Evolutionary conservation across 805 yeast species (phyloP), one percentile per base, ranked within the genome.

Genomic region (Lipomyces starkeyi): DNA sequence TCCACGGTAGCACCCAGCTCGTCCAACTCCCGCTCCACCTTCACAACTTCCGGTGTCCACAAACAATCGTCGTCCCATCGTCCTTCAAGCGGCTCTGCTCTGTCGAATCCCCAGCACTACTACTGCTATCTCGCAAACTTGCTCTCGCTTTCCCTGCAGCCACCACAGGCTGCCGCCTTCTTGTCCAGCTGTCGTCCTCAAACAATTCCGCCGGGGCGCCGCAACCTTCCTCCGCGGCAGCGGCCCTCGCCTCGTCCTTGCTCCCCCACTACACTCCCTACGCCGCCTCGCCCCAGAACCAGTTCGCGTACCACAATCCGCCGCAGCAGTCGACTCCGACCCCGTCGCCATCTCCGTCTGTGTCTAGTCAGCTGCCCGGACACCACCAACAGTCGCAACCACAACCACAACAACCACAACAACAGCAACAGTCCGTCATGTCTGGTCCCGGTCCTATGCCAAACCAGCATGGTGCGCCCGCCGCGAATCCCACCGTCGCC

Each of bases 201-300:
- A 54, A 20, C 57, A 54, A 56, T 11, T 56, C 59, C 47, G 59
- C 22, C 59, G 32, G 32, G 32, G 27, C 59, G 34, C 37, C 49
- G 49, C 59, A 34, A 11, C 14, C 34, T 17, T 35, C 49, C n/a
- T 17, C 59, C 9, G 29, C 59, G 52, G 37, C 59, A 11, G 59
- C 59, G 47, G 59, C 49, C 29, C 59, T 57, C 29, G 59, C 59
- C 14, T n/a, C 27, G 17, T 34, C 59, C 29, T 43, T 57, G 20
- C 37, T 57, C 27, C 59, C 59, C 3, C 59, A 57, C 6, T 32
- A 32, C 17, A 56, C 56, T 2, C 40, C 49, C 25, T 58, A 58
- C 25, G 4, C 56, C 32, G n/a, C 34, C 14, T 53, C 56, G 17
- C 22, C 49, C 22, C 49, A 43, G 49, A 3, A 6, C 49, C 49